These are phyloP conservation scores for Phytophthora sojae DNA, from an alignment of 352 stramenopile species.

Conservation along the genomic window DNA sequence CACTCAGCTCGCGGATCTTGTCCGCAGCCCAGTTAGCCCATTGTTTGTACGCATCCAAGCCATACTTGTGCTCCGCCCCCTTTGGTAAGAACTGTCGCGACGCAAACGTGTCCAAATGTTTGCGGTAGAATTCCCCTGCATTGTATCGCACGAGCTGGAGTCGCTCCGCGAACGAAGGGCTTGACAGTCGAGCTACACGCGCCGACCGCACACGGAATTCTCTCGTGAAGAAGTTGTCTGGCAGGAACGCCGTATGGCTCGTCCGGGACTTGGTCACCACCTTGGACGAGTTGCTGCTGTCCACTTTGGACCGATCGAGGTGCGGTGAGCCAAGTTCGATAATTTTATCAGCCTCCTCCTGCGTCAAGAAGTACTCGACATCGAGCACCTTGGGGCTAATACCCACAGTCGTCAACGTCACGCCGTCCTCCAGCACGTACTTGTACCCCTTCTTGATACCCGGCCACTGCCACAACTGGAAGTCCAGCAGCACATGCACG, in stretches of 20 bases:
- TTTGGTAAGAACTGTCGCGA: slow-evolving; percentile 74
- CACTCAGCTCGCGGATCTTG: slow-evolving; percentile 50
- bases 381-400: slow-evolving; percentile 79
- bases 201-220: slow-evolving; percentile 74
- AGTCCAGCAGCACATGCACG: slow-evolving; percentile 83
- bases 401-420: slow-evolving; percentile 75
- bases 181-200: slow-evolving; percentile 64
- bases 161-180: slow-evolving; percentile 66
- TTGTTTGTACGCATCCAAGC: slow-evolving; percentile 65
- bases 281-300: slow-evolving; percentile 63
- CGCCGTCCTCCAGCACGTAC: slow-evolving; percentile 75
- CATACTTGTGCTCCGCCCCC: slow-evolving; percentile 35
- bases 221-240: slow-evolving; percentile 69
- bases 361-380: slow-evolving; percentile 72
- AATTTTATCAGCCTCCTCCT: slow-evolving; percentile 63
- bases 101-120: slow-evolving; percentile 84
- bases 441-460: slow-evolving; percentile 82
- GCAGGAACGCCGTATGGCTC: slow-evolving; percentile 84
- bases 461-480: slow-evolving; percentile 87
- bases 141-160: slow-evolving; percentile 81
- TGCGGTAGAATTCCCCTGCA: slow-evolving; percentile 81
- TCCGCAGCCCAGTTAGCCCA: slow-evolving; percentile 68
- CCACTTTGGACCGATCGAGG: slow-evolving; percentile 76
- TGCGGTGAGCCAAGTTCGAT: slow-evolving; percentile 57
- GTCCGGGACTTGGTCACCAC: slow-evolving; percentile 73